Conservation (phyloP, 805 yeast genomes). For the Torulaspora microellipsoides region DNA sequence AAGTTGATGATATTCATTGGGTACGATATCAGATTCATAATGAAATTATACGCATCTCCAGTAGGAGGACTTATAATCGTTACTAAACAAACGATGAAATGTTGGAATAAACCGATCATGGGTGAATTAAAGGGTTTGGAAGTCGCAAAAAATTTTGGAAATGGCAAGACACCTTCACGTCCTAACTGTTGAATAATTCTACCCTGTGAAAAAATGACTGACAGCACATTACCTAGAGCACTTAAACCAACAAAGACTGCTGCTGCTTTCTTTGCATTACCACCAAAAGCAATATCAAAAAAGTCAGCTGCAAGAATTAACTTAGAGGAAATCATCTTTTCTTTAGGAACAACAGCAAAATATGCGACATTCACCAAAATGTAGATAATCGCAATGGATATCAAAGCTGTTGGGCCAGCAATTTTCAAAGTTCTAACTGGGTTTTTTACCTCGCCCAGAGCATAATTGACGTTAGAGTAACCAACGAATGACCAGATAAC, state of each 20-base stretch:
- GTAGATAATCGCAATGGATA: conserved; percentile 58
- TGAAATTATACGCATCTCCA: conserved; percentile 82
- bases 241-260: conserved; percentile 77
- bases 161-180: conserved; percentile 76
- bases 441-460: conserved; percentile 71
- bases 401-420: conserved; percentile 73
- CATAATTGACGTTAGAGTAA: conserved; percentile 78
- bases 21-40: conserved; percentile 73
- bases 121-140: conserved; percentile 73
- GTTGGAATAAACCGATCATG: conserved; percentile 65
- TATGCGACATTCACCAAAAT: conserved; percentile 76
- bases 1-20: conserved; percentile 75
- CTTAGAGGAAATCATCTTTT: conserved; percentile 54
- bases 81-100: conserved; percentile 68
- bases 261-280: conserved; percentile 63
- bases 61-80: conserved; percentile 79
- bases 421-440: conserved; percentile 63
- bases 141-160: conserved; percentile 64
- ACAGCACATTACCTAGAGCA: conserved; percentile 76
- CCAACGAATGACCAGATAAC: conserved; percentile 85
- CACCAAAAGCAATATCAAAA: conserved; percentile 68
- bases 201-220: conserved; percentile 79
- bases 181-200: conserved; percentile 77
- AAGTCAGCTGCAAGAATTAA: conserved; percentile 72
- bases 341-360: conserved; percentile 74